A percentile compares a stretch with the other conserved stretches of the same genome.
Evolutionary conservation across 148 eudicot genomes (phyloP).

Genomic region (Nyssa sinensis): DNA sequence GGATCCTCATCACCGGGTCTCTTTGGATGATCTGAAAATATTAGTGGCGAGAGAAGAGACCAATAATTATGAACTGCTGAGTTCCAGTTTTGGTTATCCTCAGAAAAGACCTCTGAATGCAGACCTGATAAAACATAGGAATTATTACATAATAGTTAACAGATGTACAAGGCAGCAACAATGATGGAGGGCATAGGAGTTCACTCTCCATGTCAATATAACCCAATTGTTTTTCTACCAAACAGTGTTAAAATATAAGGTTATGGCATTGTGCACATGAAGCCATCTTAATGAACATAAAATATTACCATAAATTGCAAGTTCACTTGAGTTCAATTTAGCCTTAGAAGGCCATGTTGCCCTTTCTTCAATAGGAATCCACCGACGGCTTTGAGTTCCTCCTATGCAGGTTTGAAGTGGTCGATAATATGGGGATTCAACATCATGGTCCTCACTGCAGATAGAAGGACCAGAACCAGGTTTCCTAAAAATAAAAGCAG

Average conservation of each 20-base stretch:
- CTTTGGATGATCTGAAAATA: constrained; percentile 95
- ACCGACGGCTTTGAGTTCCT: constrained; percentile 82
- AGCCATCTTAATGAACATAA: neutral
- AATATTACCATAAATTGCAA: constrained; percentile 62
- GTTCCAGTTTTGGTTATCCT: constrained; percentile 62
- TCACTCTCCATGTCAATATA: neutral
- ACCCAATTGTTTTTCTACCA: neutral
- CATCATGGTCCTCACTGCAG: constrained; percentile 71
- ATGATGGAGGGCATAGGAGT: neutral
- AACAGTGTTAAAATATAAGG: constrained; percentile 3
- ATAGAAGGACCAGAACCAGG: constrained; percentile 57
- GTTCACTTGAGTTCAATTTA: constrained; percentile 61
- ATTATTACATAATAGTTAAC: neutral
- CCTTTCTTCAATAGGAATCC: constrained; percentile 79
- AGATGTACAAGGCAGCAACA: neutral
- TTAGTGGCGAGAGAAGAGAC: constrained; percentile 88
- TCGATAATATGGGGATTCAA: constrained; percentile 84
- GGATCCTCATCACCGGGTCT: constrained; percentile 98
- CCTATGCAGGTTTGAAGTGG: constrained; percentile 84
- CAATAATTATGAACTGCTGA: constrained; percentile 71
- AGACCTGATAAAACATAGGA: constrained; percentile 39
- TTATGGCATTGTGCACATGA: neutral
- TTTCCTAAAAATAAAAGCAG: constrained; percentile 53
- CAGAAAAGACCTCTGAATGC: constrained; percentile 58
- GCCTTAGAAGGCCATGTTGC: constrained; percentile 85